These are phyloP conservation scores for Coniochaeta sp. DNA, from an alignment of 2,329 filamentous ascomycete genomes.

Conservation along the genomic window DNA sequence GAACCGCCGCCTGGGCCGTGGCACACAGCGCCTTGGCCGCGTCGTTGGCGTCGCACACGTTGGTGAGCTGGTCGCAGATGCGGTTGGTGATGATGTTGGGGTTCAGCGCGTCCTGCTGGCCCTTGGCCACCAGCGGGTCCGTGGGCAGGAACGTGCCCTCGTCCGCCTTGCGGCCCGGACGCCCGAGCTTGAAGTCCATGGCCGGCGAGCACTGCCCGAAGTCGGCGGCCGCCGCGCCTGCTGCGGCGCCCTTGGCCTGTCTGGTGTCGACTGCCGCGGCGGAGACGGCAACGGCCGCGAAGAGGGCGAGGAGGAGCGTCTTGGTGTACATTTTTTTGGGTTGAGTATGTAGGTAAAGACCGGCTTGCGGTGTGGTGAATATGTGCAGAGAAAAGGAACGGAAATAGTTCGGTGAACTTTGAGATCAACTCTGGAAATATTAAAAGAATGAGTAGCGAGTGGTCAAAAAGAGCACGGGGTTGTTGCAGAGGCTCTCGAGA, in stretches of 20 bases:
- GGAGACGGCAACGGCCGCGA: slow-evolving; percentile 14
- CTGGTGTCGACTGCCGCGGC: slow-evolving; percentile 5
- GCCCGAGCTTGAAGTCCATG: slow-evolving; percentile 50
- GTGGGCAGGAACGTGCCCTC: slow-evolving; percentile 54
- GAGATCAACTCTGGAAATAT: slow-evolving; percentile 15
- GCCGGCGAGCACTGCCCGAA: slow-evolving; percentile 42
- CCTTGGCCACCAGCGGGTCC: slow-evolving; percentile 45
- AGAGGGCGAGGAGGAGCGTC: slow-evolving; percentile 14
- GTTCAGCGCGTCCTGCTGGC: slow-evolving; percentile 52
- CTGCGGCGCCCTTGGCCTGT: slow-evolving; percentile 6
- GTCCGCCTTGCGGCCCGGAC: slow-evolving; percentile 36
- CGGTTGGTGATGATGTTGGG: slow-evolving; percentile 58
- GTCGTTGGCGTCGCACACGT: slow-evolving; percentile 50
- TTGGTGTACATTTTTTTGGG: slow-evolving; percentile 16
- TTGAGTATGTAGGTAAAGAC: slow-evolving; percentile 8
- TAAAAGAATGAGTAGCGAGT: not conserved
- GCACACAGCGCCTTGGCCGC: slow-evolving; percentile 43
- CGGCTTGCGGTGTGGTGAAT: slow-evolving; percentile 11
- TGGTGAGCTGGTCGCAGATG: slow-evolving; percentile 53
- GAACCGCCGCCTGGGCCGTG: slow-evolving; percentile 39
- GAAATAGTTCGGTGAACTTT: slow-evolving; percentile 18
- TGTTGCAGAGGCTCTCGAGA: not conserved
- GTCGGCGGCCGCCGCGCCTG: slow-evolving; percentile 29
- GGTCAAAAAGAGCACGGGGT: not conserved
- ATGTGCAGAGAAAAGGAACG: slow-evolving; percentile 9